Percentiles rank a stretch among this genome's conserved stretches.
These are phyloP conservation scores for Bauhinia variegata DNA, from an alignment of 306 rosid species.

Conservation along the genomic window DNA sequence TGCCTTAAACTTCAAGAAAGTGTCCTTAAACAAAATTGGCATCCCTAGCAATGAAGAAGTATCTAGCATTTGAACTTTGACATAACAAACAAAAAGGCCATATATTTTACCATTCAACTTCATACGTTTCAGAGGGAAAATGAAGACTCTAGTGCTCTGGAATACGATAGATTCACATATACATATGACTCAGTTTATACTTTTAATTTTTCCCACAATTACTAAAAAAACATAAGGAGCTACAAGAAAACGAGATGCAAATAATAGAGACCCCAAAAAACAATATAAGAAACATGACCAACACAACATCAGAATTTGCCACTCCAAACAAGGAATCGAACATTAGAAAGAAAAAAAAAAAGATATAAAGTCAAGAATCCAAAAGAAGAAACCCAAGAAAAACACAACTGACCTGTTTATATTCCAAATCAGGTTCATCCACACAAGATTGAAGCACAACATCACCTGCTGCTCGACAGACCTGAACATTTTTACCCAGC, in stretches of 20 bases:
- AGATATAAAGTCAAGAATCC: background rate
- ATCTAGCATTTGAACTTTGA: constrained; percentile 11
- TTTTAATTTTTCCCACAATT: background rate
- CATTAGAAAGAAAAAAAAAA: background rate
- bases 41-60: background rate
- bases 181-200: background rate
- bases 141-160: constrained; percentile 20
- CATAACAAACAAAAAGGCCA: background rate
- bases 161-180: constrained; percentile 6
- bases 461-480: constrained; percentile 69
- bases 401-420: constrained; percentile 63
- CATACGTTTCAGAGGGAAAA: constrained; percentile 6
- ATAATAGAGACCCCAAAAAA: constrained; percentile 18
- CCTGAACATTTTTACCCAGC: constrained; percentile 71
- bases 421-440: constrained; percentile 62
- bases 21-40: constrained; percentile 2
- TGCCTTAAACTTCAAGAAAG: background rate
- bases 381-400: background rate
- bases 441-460: constrained; percentile 66
- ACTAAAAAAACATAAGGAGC: background rate
- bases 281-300: background rate
- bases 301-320: constrained; percentile 10
- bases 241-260: constrained; percentile 9
- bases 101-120: background rate
- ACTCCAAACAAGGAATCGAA: constrained; percentile 15